A percentile compares a stretch with the other conserved stretches of the same genome.
Conservation (phyloP, 2,329 filamentous ascomycete species). For the Cladosporium sp. region DNA sequence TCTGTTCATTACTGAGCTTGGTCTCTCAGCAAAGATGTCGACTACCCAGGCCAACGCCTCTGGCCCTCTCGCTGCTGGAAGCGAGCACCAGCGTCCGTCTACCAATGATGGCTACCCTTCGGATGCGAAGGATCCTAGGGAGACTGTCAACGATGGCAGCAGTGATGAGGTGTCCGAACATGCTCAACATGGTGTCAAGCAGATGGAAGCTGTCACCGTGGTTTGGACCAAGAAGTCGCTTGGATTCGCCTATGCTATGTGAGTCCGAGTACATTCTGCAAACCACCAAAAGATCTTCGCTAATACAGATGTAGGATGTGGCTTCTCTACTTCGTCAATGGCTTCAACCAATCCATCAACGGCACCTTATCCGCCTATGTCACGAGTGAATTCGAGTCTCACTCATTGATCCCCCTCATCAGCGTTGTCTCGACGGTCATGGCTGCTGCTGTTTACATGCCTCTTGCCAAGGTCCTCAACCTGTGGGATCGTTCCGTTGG, state of each 20-base stretch:
- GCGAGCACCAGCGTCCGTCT: not conserved
- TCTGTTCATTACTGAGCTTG: not conserved
- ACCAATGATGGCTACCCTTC: not conserved
- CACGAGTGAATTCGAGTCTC: slow-evolving; percentile 47
- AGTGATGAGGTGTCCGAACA: not conserved
- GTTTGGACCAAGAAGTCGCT: slow-evolving; percentile 37
- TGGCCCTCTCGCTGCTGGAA: not conserved
- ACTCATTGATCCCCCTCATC: slow-evolving; percentile 50
- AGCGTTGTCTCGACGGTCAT: slow-evolving; percentile 52
- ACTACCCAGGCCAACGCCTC: not conserved
- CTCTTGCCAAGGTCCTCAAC: slow-evolving; percentile 63
- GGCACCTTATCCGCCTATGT: slow-evolving; percentile 23
- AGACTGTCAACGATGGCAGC: not conserved
- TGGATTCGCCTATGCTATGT: slow-evolving; percentile 36
- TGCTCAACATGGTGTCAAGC: slow-evolving; percentile 32
- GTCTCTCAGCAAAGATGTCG: slow-evolving; percentile 8
- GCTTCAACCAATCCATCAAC: slow-evolving; percentile 5
- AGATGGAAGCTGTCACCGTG: slow-evolving; percentile 37
- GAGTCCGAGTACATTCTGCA: slow-evolving; percentile 13
- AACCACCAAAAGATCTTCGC: not conserved
- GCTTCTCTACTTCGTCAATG: slow-evolving; percentile 8
- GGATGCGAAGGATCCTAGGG: not conserved
- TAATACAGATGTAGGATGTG: slow-evolving; percentile 1
- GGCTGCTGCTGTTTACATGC: slow-evolving; percentile 58
- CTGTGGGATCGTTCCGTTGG: slow-evolving; percentile 64